Evolutionary conservation across 306 rosid genomes (phyloP).

Genomic region (Echinosophora koreensis): DNA sequence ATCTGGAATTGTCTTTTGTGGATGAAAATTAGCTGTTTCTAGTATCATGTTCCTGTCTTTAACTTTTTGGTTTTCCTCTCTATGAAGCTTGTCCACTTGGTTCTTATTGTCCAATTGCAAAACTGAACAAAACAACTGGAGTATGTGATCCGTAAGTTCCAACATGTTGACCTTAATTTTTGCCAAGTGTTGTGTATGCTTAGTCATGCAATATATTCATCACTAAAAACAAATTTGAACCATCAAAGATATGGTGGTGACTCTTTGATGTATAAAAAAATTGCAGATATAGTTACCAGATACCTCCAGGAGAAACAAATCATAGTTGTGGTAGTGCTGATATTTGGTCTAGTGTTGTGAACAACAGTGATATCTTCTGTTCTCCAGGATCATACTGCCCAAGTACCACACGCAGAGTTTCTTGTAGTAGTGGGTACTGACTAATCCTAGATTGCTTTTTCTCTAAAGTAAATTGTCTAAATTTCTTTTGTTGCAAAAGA

Average conservation of each 20-base stretch:
- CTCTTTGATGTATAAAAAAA: constrained; percentile 31
- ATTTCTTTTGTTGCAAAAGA: constrained; percentile 44
- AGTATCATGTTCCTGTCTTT: constrained; percentile 27
- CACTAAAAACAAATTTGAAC: constrained; percentile 25
- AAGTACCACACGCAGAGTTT: constrained; percentile 54
- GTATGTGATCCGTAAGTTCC: constrained; percentile 83
- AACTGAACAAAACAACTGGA: constrained; percentile 65
- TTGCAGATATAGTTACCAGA: constrained; percentile 80
- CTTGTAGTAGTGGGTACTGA: constrained; percentile 82
- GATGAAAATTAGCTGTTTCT: constrained; percentile 4
- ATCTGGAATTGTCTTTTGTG: neutral
- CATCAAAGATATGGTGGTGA: neutral
- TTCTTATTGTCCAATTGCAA: constrained; percentile 78
- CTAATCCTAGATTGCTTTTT: constrained; percentile 52
- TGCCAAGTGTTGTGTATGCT: constrained; percentile 32
- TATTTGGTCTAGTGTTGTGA: constrained; percentile 66
- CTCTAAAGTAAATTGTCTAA: constrained; percentile 33
- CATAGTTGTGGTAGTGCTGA: constrained; percentile 90
- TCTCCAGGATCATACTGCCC: constrained; percentile 89
- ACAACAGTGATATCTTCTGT: constrained; percentile 79
- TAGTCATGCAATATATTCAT: constrained; percentile 32
- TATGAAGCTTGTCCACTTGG: constrained; percentile 91
- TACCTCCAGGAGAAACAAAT: constrained; percentile 68
- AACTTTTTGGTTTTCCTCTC: constrained; percentile 42
- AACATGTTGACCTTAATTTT: constrained; percentile 10